Evolutionary conservation across 2,329 filamentous ascomycete genomes (phyloP).

Genomic region (Orbilia quercus): DNA sequence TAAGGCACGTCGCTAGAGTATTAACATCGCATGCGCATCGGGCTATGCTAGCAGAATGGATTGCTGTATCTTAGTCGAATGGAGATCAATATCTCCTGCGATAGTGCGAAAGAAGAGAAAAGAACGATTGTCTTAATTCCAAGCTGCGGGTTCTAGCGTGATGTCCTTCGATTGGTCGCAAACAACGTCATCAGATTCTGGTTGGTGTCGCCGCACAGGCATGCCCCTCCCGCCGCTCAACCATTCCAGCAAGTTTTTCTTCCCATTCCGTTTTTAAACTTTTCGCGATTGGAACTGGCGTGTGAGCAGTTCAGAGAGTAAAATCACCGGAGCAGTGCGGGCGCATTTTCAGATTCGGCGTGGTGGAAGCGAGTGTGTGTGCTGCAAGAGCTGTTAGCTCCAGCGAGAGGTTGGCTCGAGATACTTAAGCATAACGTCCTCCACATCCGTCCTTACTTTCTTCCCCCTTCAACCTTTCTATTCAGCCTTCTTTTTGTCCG

Average conservation of each 20-base stretch:
- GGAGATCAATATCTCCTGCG: neutral
- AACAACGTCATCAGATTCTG: constrained; percentile 40
- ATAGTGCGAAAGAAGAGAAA: neutral
- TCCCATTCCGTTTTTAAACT: constrained; percentile 23
- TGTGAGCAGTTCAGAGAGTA: neutral
- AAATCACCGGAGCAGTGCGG: constrained; percentile 40
- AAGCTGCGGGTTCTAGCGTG: neutral
- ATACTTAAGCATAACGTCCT: constrained; percentile 39
- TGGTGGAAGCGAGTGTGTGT: constrained; percentile 33
- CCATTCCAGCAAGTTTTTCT: constrained; percentile 10
- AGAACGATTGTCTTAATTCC: constrained; percentile 2
- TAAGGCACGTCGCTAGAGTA: neutral
- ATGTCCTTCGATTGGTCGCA: constrained; percentile 12
- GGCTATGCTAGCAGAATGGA: no score
- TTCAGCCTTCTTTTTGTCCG: neutral
- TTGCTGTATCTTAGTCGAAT: no score
- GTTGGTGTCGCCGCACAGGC: constrained; percentile 23
- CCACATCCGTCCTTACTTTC: constrained; percentile 1
- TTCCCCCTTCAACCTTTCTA: constrained; percentile 1
- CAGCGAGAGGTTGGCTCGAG: constrained; percentile 40
- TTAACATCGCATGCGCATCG: no score
- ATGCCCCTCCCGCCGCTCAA: neutral
- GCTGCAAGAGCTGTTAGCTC: constrained; percentile 6
- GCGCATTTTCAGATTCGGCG: constrained; percentile 32
- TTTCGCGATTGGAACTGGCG: constrained; percentile 8